Evolutionary conservation across 371 early-diverging fungal species (phyloP).

Genomic region (Mortierella sp.): DNA sequence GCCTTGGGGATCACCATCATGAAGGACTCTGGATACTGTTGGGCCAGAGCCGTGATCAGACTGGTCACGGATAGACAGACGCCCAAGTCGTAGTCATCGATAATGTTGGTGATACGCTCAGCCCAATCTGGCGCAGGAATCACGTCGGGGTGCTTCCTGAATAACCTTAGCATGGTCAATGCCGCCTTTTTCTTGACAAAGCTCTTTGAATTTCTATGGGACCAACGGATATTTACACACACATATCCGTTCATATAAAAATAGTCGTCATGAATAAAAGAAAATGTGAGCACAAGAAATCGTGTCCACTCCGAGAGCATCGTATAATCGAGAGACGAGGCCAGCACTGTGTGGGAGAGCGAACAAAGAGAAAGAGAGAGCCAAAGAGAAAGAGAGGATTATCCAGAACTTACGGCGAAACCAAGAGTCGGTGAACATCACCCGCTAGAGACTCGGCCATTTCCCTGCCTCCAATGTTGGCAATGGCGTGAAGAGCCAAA

Average conservation of each 20-base stretch:
- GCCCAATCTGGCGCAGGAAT: conserved; percentile 94
- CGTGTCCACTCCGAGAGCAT: conserved; percentile 15
- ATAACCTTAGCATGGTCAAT: conserved; percentile 88
- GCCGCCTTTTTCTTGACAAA: conserved; percentile 98
- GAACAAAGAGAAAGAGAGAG: not conserved
- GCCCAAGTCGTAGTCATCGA: conserved; percentile 93
- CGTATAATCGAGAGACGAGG: conserved; percentile 1
- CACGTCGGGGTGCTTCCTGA: conserved; percentile 90
- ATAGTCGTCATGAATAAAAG: conserved; percentile 5
- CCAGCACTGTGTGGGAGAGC: not conserved
- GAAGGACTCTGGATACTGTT: conserved; percentile 87
- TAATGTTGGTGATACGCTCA: conserved; percentile 75
- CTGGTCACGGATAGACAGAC: conserved; percentile 88
- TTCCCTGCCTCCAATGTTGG: conserved; percentile 92
- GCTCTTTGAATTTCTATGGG: conserved; percentile 70
- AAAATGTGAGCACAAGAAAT: conserved; percentile 21
- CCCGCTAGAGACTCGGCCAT: conserved; percentile 88
- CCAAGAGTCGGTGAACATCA: conserved; percentile 87
- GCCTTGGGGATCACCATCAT: conserved; percentile 79
- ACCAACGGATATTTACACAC: conserved; percentile 9
- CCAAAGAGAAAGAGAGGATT: conserved; percentile 8
- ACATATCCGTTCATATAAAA: no score
- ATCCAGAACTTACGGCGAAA: conserved; percentile 74
- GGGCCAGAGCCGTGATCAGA: conserved; percentile 87
- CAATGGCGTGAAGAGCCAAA: conserved; percentile 93